phyloP scores from a whole-genome alignment of 352 stramenopile species.

The Phytophthora pluvialis region DNA sequence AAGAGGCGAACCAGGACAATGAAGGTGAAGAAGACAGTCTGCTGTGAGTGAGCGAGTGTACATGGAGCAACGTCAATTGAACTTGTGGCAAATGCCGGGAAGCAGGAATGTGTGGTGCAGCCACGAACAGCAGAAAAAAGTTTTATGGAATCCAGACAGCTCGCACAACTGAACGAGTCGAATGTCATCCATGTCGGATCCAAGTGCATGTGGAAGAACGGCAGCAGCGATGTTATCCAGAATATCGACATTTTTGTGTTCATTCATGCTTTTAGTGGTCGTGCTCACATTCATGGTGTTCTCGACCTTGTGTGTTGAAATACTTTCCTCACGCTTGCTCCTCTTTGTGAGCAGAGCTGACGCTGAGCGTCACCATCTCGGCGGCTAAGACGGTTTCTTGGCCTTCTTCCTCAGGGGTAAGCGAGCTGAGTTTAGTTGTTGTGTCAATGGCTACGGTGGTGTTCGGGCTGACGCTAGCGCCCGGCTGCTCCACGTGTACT shows the following conservation, averaged over 20 bases:
- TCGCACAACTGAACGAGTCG: constrained; percentile 4
- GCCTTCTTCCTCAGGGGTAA: constrained; percentile 38
- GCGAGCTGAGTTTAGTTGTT: constrained; percentile 16
- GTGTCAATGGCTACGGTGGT: neutral
- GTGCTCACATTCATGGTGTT: neutral
- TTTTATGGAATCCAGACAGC: constrained; percentile 28
- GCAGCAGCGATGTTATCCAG: constrained; percentile 24
- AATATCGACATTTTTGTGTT: constrained; percentile 39
- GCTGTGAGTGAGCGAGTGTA: constrained; percentile 42
- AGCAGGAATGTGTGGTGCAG: neutral
- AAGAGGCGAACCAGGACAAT: constrained; percentile 48
- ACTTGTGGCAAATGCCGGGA: neutral
- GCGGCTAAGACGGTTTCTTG: constrained; percentile 40
- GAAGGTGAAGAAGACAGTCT: constrained; percentile 64
- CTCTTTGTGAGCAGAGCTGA: constrained; percentile 18
- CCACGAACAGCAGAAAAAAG: constrained; percentile 8
- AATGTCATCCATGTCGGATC: constrained; percentile 23
- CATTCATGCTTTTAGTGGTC: constrained; percentile 10
- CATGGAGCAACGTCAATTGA: constrained; percentile 5
- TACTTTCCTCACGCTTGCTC: neutral
- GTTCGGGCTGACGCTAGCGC: neutral
- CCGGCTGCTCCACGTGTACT: constrained; percentile 22
- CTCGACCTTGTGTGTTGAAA: neutral
- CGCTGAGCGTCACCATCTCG: constrained; percentile 42
- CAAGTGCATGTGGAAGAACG: constrained; percentile 21